A percentile compares a stretch with the other conserved stretches of the same genome.
Conservation (phyloP, 257 asterid genomes). For the Nicotiana attenuata region DNA sequence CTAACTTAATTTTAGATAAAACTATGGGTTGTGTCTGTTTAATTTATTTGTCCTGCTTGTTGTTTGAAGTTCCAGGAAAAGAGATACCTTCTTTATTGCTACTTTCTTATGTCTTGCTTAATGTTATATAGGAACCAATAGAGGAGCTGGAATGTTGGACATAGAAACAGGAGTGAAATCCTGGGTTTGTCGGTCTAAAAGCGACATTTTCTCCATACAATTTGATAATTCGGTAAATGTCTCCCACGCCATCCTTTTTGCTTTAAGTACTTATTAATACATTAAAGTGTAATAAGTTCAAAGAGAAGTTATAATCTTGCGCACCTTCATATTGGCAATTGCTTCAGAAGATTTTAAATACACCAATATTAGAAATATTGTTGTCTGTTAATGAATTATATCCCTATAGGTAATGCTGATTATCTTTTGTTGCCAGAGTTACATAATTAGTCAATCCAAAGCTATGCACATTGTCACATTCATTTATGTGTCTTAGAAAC, state of each 20-base stretch:
- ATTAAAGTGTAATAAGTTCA: not conserved
- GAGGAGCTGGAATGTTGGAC: slow-evolving; percentile 67
- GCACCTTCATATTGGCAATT: not conserved
- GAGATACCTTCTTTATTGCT: slow-evolving; percentile 14
- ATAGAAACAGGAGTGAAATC: slow-evolving; percentile 54
- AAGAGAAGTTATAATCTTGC: not conserved
- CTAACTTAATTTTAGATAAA: not conserved
- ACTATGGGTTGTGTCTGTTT: not conserved
- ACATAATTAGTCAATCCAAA: not conserved
- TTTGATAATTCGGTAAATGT: slow-evolving; percentile 50
- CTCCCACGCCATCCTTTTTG: not conserved
- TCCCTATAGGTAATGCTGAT: not conserved
- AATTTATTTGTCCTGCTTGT: not conserved
- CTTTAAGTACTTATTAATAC: not conserved
- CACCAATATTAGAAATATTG: not conserved
- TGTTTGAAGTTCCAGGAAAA: not conserved
- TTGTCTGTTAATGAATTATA: not conserved
- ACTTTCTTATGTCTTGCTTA: not conserved
- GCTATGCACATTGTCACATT: not conserved
- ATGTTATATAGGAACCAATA: slow-evolving; percentile 52
- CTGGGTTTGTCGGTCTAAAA: slow-evolving; percentile 57
- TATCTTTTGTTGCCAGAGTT: not conserved
- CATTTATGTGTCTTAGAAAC: not conserved
- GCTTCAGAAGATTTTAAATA: not conserved
- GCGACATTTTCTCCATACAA: slow-evolving; percentile 73